Base-by-base conservation (phyloP, 2,329 filamentous ascomycete genomes). In the Fusarium hainanense region DNA sequence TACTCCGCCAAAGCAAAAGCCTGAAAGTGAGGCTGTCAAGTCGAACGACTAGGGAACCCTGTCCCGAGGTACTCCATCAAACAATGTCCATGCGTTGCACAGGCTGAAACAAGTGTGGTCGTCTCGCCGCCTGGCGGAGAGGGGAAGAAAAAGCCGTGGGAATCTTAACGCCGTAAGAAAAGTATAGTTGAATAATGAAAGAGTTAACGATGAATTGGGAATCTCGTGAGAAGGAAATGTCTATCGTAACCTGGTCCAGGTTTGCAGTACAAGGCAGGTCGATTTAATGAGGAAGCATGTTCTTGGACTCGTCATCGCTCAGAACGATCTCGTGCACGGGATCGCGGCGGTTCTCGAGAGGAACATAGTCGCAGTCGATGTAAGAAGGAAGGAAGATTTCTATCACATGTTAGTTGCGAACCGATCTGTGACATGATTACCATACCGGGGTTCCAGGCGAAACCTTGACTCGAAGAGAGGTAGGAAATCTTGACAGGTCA, bases 321-420 rank as follows among this genome's bases (percentile, higher is more conserved):
- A 95, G 83, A 59, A 88, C 83, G 71, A 95, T 94, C 77, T 95
- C 92, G 80, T 92, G 85, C 51, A 95, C 91, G 2, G 92, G 91
- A 70, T 94, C 92, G 75, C 90, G 90, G 71, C 88, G 89, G 78
- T 91, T 89, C 79, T 94, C 91, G 75, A 94, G 86, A 43, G 92
- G 91, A 40, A 89, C 86, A 77, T 92, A 92, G 72, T 93, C 90
- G 82, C 87, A 89, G 79, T 93, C 90, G 74, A 91, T 83, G 77
- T 93, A 93, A 10, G 91, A 93, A 2, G 92, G 92, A 3, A 94
- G 86, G 81, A 94, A 94, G 79, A 94, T 92, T 77, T 94, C 92
- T 91, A 69, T 25, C 57, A 20, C 10, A 4, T n/a, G 28, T 61
- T 30, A 58, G 65, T 69, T 8, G 46, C 21, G 10, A 25, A 9